A percentile compares a stretch with the other conserved stretches of the same genome.
Evolutionary conservation across 768 basidiomycete genomes (phyloP).

Genomic region (Boletales sp.): DNA sequence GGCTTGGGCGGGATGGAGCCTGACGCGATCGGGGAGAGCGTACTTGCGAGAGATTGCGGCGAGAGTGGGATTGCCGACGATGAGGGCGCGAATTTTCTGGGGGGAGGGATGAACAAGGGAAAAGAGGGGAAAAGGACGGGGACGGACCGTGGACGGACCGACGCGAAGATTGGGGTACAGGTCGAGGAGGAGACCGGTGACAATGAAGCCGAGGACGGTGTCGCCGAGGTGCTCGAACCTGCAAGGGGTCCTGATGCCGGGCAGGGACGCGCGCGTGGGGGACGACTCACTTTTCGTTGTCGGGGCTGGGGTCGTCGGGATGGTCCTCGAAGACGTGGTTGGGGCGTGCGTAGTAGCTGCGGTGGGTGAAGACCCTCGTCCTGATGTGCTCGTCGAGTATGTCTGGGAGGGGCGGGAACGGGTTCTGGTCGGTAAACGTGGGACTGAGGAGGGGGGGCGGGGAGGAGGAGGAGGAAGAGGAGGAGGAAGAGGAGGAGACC

Average conservation of each 20-base stretch:
- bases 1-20: slow-evolving; percentile 68
- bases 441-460: slow-evolving; percentile 19
- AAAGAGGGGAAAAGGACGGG: too few relatives aligned
- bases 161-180: slow-evolving; percentile 69
- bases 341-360: slow-evolving; percentile 65
- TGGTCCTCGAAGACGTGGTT: slow-evolving; percentile 75
- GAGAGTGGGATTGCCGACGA: slow-evolving; percentile 72
- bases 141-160: slow-evolving; percentile 63
- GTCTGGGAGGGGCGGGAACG: slow-evolving; percentile 55
- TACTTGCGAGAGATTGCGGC: slow-evolving; percentile 70
- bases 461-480: background rate
- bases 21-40: slow-evolving; percentile 56
- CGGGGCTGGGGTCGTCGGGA: slow-evolving; percentile 67
- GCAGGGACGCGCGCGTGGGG: background rate
- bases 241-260: background rate
- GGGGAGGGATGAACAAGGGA: background rate
- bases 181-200: slow-evolving; percentile 61
- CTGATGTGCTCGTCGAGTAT: slow-evolving; percentile 46
- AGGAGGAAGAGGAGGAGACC: background rate
- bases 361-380: slow-evolving; percentile 69
- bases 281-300: slow-evolving; percentile 68
- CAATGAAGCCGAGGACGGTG: slow-evolving; percentile 62
- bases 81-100: slow-evolving; percentile 74
- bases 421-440: slow-evolving; percentile 27
- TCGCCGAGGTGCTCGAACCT: slow-evolving; percentile 81